A percentile compares a stretch with the other conserved stretches of the same genome.
phyloP scores from a whole-genome alignment of 495 filamentous ascomycete species.

The Lophiotrema nucula region DNA sequence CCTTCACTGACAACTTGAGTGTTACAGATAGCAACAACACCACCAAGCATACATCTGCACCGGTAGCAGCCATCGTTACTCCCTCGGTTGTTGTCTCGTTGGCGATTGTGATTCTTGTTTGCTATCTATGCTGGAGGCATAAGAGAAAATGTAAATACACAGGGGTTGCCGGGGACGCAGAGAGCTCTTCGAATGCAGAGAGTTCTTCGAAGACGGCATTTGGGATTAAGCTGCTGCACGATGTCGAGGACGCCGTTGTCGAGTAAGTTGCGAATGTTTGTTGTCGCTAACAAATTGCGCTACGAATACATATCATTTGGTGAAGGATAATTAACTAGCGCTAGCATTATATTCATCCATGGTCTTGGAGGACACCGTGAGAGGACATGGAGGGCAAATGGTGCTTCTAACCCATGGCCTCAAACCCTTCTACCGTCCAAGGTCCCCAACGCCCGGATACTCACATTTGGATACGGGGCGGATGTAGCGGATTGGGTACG shows the following conservation, averaged over 20 bases:
- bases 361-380: conserved; percentile 11
- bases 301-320: not conserved
- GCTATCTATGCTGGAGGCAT: too few relatives aligned
- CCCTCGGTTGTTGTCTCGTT: too few relatives aligned
- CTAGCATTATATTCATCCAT: conserved; percentile 14
- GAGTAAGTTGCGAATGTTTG: conserved; percentile 34
- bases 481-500: conserved; percentile 26
- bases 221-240: conserved; percentile 35
- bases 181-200: too few relatives aligned
- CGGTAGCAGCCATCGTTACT: too few relatives aligned
- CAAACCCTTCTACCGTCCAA: conserved; percentile 30
- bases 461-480: conserved; percentile 41
- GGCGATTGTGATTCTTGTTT: too few relatives aligned
- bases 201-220: too few relatives aligned
- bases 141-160: too few relatives aligned
- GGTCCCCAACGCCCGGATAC: conserved; percentile 32
- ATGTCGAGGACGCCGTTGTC: conserved; percentile 17
- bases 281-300: not conserved
- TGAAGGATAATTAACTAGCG: too few relatives aligned
- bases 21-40: too few relatives aligned
- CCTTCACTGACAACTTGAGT: too few relatives aligned
- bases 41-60: too few relatives aligned
- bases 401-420: conserved; percentile 26
- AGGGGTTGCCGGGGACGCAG: too few relatives aligned
- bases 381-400: conserved; percentile 11